Percentiles rank a stretch among this genome's conserved stretches.
Conservation (phyloP, 495 filamentous ascomycete species). For the Cairneyella variabilis region DNA sequence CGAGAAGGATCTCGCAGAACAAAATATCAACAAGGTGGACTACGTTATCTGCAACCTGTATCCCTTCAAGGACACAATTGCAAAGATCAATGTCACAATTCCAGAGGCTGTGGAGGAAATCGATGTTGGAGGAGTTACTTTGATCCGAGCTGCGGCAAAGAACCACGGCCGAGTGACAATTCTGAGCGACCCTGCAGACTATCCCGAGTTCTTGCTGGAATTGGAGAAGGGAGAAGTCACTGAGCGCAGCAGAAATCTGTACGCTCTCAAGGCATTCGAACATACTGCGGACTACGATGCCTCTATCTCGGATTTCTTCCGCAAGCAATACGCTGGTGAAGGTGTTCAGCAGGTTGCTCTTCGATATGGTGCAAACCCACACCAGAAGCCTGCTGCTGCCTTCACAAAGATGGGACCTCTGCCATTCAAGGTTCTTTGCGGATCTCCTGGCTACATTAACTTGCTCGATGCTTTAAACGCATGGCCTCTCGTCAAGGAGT, state of each 20-base stretch:
- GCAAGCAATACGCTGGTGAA: slow-evolving; percentile 87
- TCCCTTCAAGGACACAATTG: slow-evolving; percentile 95
- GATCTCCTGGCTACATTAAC: slow-evolving; percentile 94
- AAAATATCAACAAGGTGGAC: slow-evolving; percentile 97
- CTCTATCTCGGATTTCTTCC: slow-evolving; percentile 94
- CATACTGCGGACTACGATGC: slow-evolving; percentile 97
- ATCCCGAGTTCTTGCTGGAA: slow-evolving; percentile 89
- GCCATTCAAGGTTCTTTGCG: slow-evolving; percentile 95
- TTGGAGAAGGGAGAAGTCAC: slow-evolving; percentile 82
- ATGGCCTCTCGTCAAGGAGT: slow-evolving; percentile 94
- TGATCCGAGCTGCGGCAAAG: slow-evolving; percentile 95
- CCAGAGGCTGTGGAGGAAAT: slow-evolving; percentile 97
- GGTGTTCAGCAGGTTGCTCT: slow-evolving; percentile 79
- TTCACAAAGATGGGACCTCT: slow-evolving; percentile 66
- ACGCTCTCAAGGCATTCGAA: slow-evolving; percentile 95
- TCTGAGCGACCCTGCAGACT: slow-evolving; percentile 88
- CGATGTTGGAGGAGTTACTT: slow-evolving; percentile 94
- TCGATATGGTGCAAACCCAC: slow-evolving; percentile 93
- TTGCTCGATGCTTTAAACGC: slow-evolving; percentile 94
- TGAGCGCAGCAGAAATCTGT: slow-evolving; percentile 74
- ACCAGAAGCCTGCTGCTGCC: slow-evolving; percentile 92
- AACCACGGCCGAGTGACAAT: slow-evolving; percentile 95
- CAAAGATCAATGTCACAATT: slow-evolving; percentile 94
- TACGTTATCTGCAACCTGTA: slow-evolving; percentile 98
- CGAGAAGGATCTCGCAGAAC: slow-evolving; percentile 92